Conservation (phyloP, 805 yeast species). For the Metschnikowia continentalis region DNA sequence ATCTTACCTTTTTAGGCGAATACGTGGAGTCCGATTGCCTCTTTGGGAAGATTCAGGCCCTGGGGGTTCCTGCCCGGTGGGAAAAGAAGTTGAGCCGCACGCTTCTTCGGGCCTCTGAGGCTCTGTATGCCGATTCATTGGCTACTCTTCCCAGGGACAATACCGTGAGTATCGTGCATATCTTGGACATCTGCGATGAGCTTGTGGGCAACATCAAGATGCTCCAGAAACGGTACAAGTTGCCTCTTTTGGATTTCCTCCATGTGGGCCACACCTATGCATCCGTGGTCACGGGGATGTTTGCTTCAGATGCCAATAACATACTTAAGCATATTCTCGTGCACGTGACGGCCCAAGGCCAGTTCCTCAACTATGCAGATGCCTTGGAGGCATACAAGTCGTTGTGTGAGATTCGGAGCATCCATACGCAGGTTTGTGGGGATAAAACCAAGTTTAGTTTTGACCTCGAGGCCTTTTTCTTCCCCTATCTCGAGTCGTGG, state of each 20-base stretch:
- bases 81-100: constrained; percentile 35
- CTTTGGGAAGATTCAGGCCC: constrained; percentile 30
- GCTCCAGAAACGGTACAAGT: constrained; percentile 56
- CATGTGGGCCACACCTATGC: constrained; percentile 49
- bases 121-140: constrained; percentile 36
- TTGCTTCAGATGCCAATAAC: constrained; percentile 49
- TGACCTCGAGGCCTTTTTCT: constrained; percentile 54
- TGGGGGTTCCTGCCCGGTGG: constrained; percentile 45
- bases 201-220: constrained; percentile 47
- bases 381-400: constrained; percentile 54
- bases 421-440: constrained; percentile 44
- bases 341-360: constrained; percentile 29
- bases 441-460: constrained; percentile 42
- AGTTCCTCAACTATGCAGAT: constrained; percentile 47
- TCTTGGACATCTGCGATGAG: constrained; percentile 52
- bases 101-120: constrained; percentile 33
- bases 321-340: constrained; percentile 49
- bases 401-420: constrained; percentile 48
- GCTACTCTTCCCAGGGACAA: constrained; percentile 55
- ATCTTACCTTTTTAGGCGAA: constrained; percentile 45
- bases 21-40: constrained; percentile 46
- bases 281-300: constrained; percentile 46
- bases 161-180: constrained; percentile 50
- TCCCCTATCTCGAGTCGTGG: constrained; percentile 35
- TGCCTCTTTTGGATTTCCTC: constrained; percentile 57